Evolutionary conservation across 805 yeast genomes (phyloP).

Genomic region (Brettanomyces custersianus): DNA sequence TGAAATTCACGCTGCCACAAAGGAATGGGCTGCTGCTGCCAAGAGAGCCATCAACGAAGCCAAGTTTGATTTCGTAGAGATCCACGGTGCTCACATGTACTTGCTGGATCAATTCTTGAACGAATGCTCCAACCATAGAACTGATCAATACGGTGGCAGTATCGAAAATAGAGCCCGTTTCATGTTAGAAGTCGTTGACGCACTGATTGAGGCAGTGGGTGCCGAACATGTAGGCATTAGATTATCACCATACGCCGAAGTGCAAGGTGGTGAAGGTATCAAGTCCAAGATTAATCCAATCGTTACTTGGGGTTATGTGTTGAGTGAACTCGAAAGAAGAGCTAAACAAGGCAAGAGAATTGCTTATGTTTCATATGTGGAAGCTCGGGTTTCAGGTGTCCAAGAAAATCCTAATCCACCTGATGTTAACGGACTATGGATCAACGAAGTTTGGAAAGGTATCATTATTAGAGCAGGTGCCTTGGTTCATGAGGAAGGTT

Average conservation of each 20-base stretch:
- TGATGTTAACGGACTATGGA: conserved; percentile 10
- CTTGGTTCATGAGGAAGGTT: conserved; percentile 19
- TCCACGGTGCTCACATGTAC: conserved; percentile 34
- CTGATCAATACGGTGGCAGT: conserved; percentile 35
- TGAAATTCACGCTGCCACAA: conserved; percentile 32
- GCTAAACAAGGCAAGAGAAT: conserved; percentile 22
- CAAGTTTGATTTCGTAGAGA: conserved; percentile 33
- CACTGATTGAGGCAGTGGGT: conserved; percentile 43
- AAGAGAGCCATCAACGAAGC: conserved; percentile 27
- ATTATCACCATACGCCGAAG: conserved; percentile 37
- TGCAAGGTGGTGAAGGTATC: conserved; percentile 31
- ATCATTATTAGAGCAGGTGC: conserved; percentile 16
- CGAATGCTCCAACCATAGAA: conserved; percentile 26
- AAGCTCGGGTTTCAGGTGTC: conserved; percentile 20
- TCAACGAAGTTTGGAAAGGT: conserved; percentile 13
- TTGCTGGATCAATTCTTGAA: conserved; percentile 33
- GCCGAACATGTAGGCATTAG: conserved; percentile 39
- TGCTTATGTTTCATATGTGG: conserved; percentile 22
- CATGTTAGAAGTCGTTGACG: conserved; percentile 40
- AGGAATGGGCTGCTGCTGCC: conserved; percentile 38
- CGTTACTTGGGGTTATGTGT: conserved; percentile 29
- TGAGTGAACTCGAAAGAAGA: conserved; percentile 31
- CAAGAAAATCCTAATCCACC: conserved; percentile 9
- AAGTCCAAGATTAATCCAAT: conserved; percentile 6
- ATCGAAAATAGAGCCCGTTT: conserved; percentile 34